phyloP scores from a whole-genome alignment of 495 filamentous ascomycete genomes.

The Aspergillus campestris region DNA sequence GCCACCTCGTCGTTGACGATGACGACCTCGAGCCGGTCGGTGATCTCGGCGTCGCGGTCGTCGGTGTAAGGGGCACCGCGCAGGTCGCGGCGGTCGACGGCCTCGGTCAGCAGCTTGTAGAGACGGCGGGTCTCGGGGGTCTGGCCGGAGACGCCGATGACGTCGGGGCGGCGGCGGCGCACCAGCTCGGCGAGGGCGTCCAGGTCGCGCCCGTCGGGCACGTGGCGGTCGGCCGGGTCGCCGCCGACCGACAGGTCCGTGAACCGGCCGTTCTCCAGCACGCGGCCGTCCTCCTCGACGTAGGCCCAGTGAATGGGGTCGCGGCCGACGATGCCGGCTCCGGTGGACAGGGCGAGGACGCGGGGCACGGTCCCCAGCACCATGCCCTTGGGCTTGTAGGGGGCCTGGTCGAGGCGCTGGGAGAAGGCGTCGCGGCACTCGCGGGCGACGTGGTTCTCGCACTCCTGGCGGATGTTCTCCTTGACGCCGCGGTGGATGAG shows the following conservation, averaged over 20 bases:
- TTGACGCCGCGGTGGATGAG: conserved; percentile 85
- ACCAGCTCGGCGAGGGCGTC: conserved; percentile 66
- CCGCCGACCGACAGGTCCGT: conserved; percentile 66
- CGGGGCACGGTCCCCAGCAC: conserved; percentile 78
- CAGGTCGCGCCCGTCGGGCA: conserved; percentile 53
- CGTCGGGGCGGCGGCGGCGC: conserved; percentile 71
- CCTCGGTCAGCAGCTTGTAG: conserved; percentile 64
- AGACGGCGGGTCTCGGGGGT: conserved; percentile 80
- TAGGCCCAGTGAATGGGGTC: conserved; percentile 88
- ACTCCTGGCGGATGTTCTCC: conserved; percentile 82
- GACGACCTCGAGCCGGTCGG: conserved; percentile 72
- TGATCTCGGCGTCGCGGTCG: conserved; percentile 47
- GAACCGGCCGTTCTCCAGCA: conserved; percentile 83
- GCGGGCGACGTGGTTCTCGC: conserved; percentile 78
- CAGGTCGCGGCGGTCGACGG: conserved; percentile 67
- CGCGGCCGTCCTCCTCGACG: conserved; percentile 84
- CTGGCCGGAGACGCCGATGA: conserved; percentile 84
- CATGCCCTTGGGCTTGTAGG: conserved; percentile 93
- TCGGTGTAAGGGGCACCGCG: conserved; percentile 67
- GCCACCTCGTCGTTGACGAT: conserved; percentile 96
- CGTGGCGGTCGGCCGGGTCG: conserved; percentile 46
- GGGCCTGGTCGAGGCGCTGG: conserved; percentile 86
- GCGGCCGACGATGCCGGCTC: conserved; percentile 56
- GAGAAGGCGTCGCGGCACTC: conserved; percentile 77
- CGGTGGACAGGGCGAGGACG: conserved; percentile 78